Evolutionary conservation across 2,329 filamentous ascomycete species (phyloP), one percentile per base, ranked within the genome.

Genomic region (Fusarium kyushuense): DNA sequence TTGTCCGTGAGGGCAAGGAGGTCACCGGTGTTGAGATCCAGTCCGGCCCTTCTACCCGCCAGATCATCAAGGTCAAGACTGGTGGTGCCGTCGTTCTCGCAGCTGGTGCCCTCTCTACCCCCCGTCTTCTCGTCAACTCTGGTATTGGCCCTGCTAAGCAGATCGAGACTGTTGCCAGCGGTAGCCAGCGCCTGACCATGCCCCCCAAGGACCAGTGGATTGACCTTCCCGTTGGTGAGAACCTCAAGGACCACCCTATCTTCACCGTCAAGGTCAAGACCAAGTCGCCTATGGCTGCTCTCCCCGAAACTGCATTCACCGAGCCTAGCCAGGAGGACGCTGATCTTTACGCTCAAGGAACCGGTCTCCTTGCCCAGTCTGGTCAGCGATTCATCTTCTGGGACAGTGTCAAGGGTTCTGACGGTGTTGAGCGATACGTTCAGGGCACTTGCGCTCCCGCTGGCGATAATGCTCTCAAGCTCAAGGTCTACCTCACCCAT

Each of bases 1-100:
- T 92, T n/a, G 79, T 92, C 21, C 88, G 91, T 14, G 82, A 81
- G 17, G 88, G 87, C 4, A 85, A 87, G 42, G 84, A 85, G 58
- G 83, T 89, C 60, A 90, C 88, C 2, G 90, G 90, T 61, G 83
- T 92, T n/a, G 87, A 92, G 73, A 84, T 92, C n/a, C 84, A 89
- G 72, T 86, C 84, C 14, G 90, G 91, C 12, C 86, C 89, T 52
- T 56, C 61, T 19, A 69, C 71, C 2, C 69, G 71, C 4, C 71
- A 73, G 33, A 71, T 72, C 53, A 73, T 73, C 64, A 73, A 73
- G 27, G 52, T 73, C 27, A 73, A 71, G 53, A 14, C 61, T n/a
- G 64, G 66, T 3, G 71, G 71, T 16, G 69, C 60, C 2, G 89
- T 93, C 43, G 86, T 93, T 69, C 79, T 92, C 32, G 86, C 90